Base-by-base conservation (phyloP, 1,284 basidiomycete species). In the Ganoderma sinense region DNA sequence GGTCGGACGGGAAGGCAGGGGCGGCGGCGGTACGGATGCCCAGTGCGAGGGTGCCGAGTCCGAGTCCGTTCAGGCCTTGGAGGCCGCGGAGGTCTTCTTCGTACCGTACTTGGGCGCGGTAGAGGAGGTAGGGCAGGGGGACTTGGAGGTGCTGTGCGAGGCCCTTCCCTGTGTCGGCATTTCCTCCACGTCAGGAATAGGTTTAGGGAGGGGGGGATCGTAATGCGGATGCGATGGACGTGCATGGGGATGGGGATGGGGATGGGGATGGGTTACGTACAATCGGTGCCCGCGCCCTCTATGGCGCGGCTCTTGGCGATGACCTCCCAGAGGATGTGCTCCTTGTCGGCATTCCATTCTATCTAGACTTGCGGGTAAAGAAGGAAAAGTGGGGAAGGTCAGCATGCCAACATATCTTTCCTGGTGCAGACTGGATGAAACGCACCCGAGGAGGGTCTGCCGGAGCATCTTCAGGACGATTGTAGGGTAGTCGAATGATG, bases 321-420 rank as follows among this genome's bases (percentile, higher is more conserved):
- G 61, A 92, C 91, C 78, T 93, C 92, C 94, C 94, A 95, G 6
- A 95, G 82, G 18, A 93, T 88, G 71, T 90, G 90, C 64, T 94
- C 93, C 79, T 95, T 95, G 71, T 94, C 92, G 5, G 87, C 73
- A 59, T 87, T 93, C 94, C 93, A 95, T 84, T 92, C 89, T 79
- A 95, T 90, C 94, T 92, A 75, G 66, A 75, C 74, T 77, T 79
- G 71, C 62, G 41, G 23, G 29, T 10, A 31, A 31, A 33, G 29
- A 0, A 18, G 14, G 18, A 16, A 33, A 18, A 11, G 20, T 29
- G 7, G 4, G 18, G 16, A 31, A 29, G 11, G 26, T 23, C 7
- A 14, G 26, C 20, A 20, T 29, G 53, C 68, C 51, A 62, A 56
- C 29, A 39, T 66, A 18, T 61, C n/a, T 48, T 31, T 43, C 4